Evolutionary conservation across 352 stramenopile genomes (phyloP).

Genomic region (Pythium myriotylum): DNA sequence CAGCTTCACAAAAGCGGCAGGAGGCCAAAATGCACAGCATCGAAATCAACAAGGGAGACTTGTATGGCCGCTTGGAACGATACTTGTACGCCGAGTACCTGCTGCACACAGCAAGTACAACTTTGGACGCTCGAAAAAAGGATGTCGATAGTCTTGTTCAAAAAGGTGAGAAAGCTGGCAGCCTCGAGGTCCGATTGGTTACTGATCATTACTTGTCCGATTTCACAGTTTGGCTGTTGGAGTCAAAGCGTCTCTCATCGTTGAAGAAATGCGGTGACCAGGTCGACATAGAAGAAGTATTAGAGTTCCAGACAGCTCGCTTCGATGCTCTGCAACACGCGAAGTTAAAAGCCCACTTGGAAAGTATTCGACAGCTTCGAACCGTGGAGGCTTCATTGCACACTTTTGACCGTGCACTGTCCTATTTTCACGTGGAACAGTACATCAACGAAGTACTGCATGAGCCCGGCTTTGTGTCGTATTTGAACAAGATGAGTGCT

Average conservation of each 20-base stretch:
- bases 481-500: slow-evolving; percentile 75
- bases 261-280: slow-evolving; percentile 38
- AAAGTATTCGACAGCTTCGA: slow-evolving; percentile 73
- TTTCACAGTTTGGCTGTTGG: slow-evolving; percentile 30
- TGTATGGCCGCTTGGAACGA: slow-evolving; percentile 70
- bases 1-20: slow-evolving; percentile 78
- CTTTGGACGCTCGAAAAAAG: slow-evolving; percentile 58
- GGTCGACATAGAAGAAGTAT: slow-evolving; percentile 35
- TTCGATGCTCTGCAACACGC: slow-evolving; percentile 61
- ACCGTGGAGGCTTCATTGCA: slow-evolving; percentile 79
- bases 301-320: slow-evolving; percentile 61
- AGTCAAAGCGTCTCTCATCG: slow-evolving; percentile 32
- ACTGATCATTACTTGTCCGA: neutral
- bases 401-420: slow-evolving; percentile 76
- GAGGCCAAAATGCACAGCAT: slow-evolving; percentile 87
- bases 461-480: slow-evolving; percentile 59
- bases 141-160: slow-evolving; percentile 67
- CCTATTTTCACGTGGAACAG: slow-evolving; percentile 85
- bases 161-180: slow-evolving; percentile 55
- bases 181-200: too few species aligned
- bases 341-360: slow-evolving; percentile 67
- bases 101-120: slow-evolving; percentile 63
- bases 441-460: slow-evolving; percentile 82
- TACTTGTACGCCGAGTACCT: slow-evolving; percentile 85
- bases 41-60: slow-evolving; percentile 78